Conservation (phyloP, 1,139 yeast genomes). For the Kazachstania sp. region DNA sequence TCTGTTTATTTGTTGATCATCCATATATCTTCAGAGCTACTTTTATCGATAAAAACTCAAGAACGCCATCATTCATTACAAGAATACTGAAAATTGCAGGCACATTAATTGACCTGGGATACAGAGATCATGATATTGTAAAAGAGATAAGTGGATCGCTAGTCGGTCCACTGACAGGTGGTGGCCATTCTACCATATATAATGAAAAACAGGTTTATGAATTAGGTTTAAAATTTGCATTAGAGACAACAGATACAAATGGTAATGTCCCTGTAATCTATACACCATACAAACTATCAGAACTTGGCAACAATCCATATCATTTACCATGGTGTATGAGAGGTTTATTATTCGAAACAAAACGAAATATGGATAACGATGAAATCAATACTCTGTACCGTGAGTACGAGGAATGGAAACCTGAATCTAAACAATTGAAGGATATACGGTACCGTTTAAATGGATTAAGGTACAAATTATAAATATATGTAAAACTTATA, state of each 20-base stretch:
- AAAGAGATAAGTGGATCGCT: slow-evolving; percentile 74
- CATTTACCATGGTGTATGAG: slow-evolving; percentile 89
- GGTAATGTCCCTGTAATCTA: slow-evolving; percentile 41
- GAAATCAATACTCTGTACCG: slow-evolving; percentile 55
- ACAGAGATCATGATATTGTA: slow-evolving; percentile 65
- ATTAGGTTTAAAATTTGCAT: slow-evolving; percentile 61
- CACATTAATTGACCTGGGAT: slow-evolving; percentile 52
- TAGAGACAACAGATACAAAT: slow-evolving; percentile 65
- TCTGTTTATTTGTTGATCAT: slow-evolving; percentile 74
- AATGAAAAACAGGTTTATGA: slow-evolving; percentile 81
- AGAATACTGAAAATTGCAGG: slow-evolving; percentile 44
- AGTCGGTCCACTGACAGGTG: slow-evolving; percentile 88
- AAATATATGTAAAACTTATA: slow-evolving; percentile 4
- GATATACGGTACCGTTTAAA: slow-evolving; percentile 77
- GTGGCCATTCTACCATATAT: slow-evolving; percentile 87
- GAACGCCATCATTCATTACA: slow-evolving; percentile 46
- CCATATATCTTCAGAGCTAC: slow-evolving; percentile 87
- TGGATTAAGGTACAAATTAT: slow-evolving; percentile 45
- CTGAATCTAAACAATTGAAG: slow-evolving; percentile 69
- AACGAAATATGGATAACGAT: slow-evolving; percentile 36
- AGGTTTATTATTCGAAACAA: slow-evolving; percentile 59
- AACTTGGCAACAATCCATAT: slow-evolving; percentile 68
- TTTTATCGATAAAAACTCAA: slow-evolving; percentile 56
- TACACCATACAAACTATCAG: slow-evolving; percentile 53
- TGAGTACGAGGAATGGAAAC: slow-evolving; percentile 78